Conservation (phyloP, 441 rosid genomes). For the Adansonia grandidieri region DNA sequence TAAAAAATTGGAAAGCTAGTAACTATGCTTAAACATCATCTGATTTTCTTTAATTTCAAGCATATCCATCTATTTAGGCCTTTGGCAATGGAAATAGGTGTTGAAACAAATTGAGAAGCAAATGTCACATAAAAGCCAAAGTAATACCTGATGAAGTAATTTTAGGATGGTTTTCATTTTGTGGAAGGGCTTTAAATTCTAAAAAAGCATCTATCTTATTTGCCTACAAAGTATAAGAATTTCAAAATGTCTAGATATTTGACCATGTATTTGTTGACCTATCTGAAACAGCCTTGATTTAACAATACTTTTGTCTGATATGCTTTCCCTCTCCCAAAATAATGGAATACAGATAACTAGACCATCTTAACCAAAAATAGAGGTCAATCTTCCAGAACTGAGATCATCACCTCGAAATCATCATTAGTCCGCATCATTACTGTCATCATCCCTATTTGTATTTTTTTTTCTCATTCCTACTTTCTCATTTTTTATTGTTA, state of each 20-base stretch:
- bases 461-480: neutral
- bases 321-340: neutral
- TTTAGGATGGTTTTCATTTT: neutral
- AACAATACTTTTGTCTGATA: neutral
- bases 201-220: neutral
- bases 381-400: neutral
- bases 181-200: neutral
- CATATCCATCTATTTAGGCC: neutral
- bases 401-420: neutral
- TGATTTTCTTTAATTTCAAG: neutral
- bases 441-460: neutral
- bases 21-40: neutral
- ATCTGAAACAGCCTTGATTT: neutral
- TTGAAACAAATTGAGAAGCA: neutral
- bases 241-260: neutral
- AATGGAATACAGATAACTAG: neutral
- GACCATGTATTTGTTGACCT: neutral
- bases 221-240: neutral
- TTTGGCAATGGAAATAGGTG: neutral
- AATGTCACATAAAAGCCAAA: neutral
- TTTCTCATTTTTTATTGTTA: neutral
- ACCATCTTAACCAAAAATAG: constrained; percentile 7
- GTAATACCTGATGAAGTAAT: neutral
- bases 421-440: neutral
- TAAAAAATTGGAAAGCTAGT: neutral